Evolutionary conservation across 768 basidiomycete genomes (phyloP).

Genomic region (Podaxis carcinomalis): DNA sequence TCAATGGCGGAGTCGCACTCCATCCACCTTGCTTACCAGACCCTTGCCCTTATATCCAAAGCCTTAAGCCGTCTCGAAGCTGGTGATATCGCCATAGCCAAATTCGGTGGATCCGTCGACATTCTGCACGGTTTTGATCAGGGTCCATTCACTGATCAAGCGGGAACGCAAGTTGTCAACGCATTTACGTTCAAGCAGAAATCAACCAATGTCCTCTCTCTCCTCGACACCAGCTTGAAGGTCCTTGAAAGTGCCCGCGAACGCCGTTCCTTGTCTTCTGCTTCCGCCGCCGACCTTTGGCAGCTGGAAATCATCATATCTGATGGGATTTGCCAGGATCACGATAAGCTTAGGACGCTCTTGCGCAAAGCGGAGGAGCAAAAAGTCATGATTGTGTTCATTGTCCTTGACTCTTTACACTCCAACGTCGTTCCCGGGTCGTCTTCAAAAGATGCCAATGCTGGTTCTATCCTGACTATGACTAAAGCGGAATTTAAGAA

Average conservation of each 20-base stretch:
- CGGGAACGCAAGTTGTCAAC: slow-evolving; percentile 74
- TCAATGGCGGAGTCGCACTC: slow-evolving; percentile 95
- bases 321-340: slow-evolving; percentile 98
- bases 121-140: slow-evolving; percentile 83
- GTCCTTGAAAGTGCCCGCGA: slow-evolving; percentile 78
- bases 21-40: slow-evolving; percentile 91
- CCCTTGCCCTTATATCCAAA: slow-evolving; percentile 86
- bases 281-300: slow-evolving; percentile 83
- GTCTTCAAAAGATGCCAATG: slow-evolving; percentile 23
- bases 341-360: slow-evolving; percentile 74
- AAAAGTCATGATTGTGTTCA: slow-evolving; percentile 92
- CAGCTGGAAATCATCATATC: slow-evolving; percentile 98
- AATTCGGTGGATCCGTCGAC: slow-evolving; percentile 86
- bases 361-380: slow-evolving; percentile 86
- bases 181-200: slow-evolving; percentile 89
- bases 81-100: slow-evolving; percentile 89
- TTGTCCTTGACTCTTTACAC: slow-evolving; percentile 89
- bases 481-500: slow-evolving; percentile 86
- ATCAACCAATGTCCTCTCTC: slow-evolving; percentile 78
- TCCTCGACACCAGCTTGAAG: slow-evolving; percentile 75
- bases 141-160: slow-evolving; percentile 76
- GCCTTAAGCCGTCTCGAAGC: slow-evolving; percentile 90
- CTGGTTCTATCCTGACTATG: slow-evolving; percentile 88
- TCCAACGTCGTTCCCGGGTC: slow-evolving; percentile 17
- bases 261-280: slow-evolving; percentile 51